These are phyloP conservation scores for Fusarium tjaetaba DNA, from an alignment of 2,329 filamentous ascomycete genomes.

Conservation along the genomic window DNA sequence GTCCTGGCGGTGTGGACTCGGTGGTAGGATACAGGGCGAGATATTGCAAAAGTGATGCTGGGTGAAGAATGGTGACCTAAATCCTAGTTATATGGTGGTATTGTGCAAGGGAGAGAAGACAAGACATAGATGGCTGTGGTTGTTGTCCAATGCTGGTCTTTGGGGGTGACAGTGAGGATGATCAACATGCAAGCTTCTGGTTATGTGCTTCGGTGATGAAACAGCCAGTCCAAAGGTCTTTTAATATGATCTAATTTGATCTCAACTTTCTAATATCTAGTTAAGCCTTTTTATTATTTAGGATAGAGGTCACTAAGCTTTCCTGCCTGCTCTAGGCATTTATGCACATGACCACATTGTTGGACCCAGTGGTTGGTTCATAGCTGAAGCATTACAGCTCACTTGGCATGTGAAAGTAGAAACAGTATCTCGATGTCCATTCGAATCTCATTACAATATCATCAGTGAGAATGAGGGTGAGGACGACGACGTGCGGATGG, in stretches of 20 bases:
- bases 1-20: no score
- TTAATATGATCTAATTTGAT: background rate
- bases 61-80: no score
- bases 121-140: no score
- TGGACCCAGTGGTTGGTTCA: background rate
- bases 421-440: rapidly evolving
- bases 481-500: background rate
- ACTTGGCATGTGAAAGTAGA: background rate
- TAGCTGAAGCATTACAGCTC: background rate
- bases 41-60: no score
- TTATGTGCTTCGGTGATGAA: background rate
- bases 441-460: background rate
- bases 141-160: no score
- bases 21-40: no score
- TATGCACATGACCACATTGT: background rate
- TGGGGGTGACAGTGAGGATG: background rate
- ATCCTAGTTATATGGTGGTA: no score
- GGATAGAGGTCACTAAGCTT: background rate
- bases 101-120: no score
- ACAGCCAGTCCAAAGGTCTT: background rate
- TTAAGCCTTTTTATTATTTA: no score
- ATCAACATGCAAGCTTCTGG: background rate
- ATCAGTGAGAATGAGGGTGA: background rate
- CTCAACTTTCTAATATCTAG: background rate
- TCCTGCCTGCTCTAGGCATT: background rate